Conservation (phyloP, 2,329 filamentous ascomycete species). For the Alternaria metachromatica region DNA sequence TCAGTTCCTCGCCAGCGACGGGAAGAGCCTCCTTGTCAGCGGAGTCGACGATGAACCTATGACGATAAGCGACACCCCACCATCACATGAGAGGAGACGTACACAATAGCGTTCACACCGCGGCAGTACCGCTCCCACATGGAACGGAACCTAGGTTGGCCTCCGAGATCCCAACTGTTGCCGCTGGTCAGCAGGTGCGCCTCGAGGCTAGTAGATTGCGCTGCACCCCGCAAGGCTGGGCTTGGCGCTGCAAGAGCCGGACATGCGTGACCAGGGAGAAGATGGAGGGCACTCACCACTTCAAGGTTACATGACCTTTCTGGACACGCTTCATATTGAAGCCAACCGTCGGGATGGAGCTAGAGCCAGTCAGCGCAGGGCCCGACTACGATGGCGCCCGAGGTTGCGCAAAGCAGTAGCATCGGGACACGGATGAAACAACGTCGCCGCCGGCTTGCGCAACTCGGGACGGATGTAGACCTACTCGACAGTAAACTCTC, state of each 20-base stretch:
- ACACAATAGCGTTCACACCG: constrained; percentile 95
- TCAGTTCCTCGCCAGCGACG: constrained; percentile 89
- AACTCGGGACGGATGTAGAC: constrained; percentile 51
- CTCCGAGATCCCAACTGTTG: constrained; percentile 88
- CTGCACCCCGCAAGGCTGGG: constrained; percentile 39
- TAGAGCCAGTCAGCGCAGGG: constrained; percentile 59
- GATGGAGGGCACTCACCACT: constrained; percentile 68
- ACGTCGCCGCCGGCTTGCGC: constrained; percentile 34
- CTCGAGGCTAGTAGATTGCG: constrained; percentile 35
- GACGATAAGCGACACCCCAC: constrained; percentile 33
- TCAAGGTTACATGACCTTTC: constrained; percentile 96
- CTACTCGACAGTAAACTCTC: constrained; percentile 99
- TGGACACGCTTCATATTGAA: constrained; percentile 99
- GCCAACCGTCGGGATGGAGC: constrained; percentile 96
- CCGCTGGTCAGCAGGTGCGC: constrained; percentile 47
- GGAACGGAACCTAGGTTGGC: constrained; percentile 92
- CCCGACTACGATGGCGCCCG: constrained; percentile 30
- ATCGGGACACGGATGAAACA: constrained; percentile 35
- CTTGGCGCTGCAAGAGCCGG: constrained; percentile 47
- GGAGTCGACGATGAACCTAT: constrained; percentile 92
- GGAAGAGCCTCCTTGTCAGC: constrained; percentile 82
- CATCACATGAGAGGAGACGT: constrained; percentile 43
- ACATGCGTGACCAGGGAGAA: constrained; percentile 44
- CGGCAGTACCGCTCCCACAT: constrained; percentile 99
- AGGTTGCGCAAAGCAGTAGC: constrained; percentile 40